A percentile compares a stretch with the other conserved stretches of the same genome.
phyloP scores from a whole-genome alignment of 2,329 filamentous ascomycete species.

The Claviceps digitariae region DNA sequence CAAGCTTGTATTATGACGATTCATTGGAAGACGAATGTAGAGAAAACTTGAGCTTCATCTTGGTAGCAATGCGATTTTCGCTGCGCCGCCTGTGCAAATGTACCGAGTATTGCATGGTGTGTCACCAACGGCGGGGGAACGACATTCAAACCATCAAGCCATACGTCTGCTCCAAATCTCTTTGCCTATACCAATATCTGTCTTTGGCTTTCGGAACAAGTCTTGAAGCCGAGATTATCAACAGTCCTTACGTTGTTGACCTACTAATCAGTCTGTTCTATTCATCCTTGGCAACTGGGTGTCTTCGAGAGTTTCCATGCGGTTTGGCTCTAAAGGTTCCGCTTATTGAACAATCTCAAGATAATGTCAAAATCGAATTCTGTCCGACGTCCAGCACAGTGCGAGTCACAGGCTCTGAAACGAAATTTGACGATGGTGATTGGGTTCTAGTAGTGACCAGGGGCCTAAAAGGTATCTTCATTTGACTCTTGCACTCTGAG shows the following conservation, averaged over 20 bases:
- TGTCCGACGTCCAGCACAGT: background rate
- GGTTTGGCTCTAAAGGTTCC: constrained; percentile 27
- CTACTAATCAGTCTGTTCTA: constrained; percentile 76
- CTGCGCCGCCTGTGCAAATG: constrained; percentile 67
- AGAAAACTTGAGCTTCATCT: constrained; percentile 33
- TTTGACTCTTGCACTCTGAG: too few relatives aligned
- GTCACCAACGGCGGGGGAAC: constrained; percentile 53
- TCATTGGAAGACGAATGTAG: constrained; percentile 13
- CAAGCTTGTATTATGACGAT: constrained; percentile 17
- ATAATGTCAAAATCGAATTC: background rate
- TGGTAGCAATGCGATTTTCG: constrained; percentile 59
- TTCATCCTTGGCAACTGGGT: constrained; percentile 29
- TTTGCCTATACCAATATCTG: constrained; percentile 86
- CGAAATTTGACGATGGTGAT: background rate
- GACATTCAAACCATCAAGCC: constrained; percentile 61
- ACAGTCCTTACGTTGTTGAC: constrained; percentile 72
- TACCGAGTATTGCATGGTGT: constrained; percentile 78
- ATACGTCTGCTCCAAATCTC: constrained; percentile 59
- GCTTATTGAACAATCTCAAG: background rate
- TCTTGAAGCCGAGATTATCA: constrained; percentile 71
- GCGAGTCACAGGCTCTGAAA: background rate
- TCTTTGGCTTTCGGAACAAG: constrained; percentile 71
- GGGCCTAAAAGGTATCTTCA: background rate
- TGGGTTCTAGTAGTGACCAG: background rate
- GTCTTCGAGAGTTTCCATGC: constrained; percentile 29